These are phyloP conservation scores for Eucalyptus globulus DNA, from an alignment of 345 rosid species.

Conservation along the genomic window DNA sequence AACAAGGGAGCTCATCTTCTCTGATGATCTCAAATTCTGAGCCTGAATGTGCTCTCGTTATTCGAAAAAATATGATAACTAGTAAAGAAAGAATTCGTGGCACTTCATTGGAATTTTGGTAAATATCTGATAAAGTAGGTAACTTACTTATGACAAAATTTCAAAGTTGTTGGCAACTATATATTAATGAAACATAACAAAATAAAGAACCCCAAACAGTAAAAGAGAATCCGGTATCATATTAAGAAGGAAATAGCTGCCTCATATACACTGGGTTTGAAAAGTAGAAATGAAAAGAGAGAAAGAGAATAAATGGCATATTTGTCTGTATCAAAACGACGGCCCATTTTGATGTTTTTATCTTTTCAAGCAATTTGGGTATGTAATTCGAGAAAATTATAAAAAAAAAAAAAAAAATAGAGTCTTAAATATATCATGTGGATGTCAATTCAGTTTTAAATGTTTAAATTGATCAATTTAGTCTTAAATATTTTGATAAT, in stretches of 20 bases:
- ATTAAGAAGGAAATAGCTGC: neutral
- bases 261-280: neutral
- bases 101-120: neutral
- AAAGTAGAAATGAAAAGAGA: neutral
- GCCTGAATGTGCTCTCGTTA: neutral
- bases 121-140: neutral
- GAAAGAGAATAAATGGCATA: neutral
- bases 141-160: neutral
- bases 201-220: neutral
- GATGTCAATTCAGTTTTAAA: neutral
- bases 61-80: neutral
- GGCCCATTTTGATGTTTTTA: neutral
- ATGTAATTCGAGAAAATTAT: neutral
- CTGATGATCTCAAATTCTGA: neutral
- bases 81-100: neutral
- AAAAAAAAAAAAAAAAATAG: too few species aligned
- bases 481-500: too few species aligned
- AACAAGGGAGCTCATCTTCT: neutral
- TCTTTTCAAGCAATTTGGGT: neutral
- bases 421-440: too few species aligned
- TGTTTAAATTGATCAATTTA: too few species aligned
- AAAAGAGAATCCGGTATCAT: neutral
- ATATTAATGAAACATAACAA: neutral
- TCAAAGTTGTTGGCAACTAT: neutral
- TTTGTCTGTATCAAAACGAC: neutral